A percentile compares a stretch with the other conserved stretches of the same genome.
These are phyloP conservation scores for Coleophoma cylindrospora DNA, from an alignment of 2,329 filamentous ascomycete species.

Conservation along the genomic window DNA sequence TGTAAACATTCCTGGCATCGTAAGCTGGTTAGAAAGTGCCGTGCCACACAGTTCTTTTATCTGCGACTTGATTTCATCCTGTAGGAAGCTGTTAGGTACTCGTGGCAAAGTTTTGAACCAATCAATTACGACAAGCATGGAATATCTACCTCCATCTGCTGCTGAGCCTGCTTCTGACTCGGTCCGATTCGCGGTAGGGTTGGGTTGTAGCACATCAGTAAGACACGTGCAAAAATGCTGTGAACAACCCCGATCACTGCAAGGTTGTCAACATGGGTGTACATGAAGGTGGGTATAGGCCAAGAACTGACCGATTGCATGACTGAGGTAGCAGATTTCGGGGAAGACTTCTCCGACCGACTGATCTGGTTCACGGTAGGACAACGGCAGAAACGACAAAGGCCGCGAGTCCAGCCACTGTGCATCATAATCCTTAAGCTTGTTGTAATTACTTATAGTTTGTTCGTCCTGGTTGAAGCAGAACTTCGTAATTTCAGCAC, in stretches of 20 bases:
- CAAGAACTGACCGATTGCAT: not conserved
- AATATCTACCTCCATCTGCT: not conserved
- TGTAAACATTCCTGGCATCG: constrained; percentile 50
- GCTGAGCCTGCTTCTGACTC: not conserved
- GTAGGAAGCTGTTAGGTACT: no score
- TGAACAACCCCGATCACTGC: not conserved
- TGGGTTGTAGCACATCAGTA: not conserved
- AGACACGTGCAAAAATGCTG: not conserved
- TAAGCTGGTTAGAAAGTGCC: constrained; percentile 48
- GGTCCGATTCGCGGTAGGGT: not conserved
- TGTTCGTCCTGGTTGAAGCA: not conserved
- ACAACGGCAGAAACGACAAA: not conserved
- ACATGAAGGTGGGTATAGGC: no score
- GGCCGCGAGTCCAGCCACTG: not conserved
- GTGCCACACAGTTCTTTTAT: constrained; percentile 54
- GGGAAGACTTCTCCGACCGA: not conserved
- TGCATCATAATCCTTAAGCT: not conserved
- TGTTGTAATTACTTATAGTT: not conserved
- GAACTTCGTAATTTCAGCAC: not conserved
- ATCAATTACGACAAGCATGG: not conserved
- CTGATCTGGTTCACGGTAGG: not conserved
- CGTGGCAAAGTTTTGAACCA: not conserved
- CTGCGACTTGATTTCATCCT: constrained; percentile 22
- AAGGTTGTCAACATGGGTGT: not conserved
- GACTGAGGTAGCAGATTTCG: not conserved